Conservation (phyloP, 2,329 filamentous ascomycete species). For the Aspergillus pseudoglaucus region DNA sequence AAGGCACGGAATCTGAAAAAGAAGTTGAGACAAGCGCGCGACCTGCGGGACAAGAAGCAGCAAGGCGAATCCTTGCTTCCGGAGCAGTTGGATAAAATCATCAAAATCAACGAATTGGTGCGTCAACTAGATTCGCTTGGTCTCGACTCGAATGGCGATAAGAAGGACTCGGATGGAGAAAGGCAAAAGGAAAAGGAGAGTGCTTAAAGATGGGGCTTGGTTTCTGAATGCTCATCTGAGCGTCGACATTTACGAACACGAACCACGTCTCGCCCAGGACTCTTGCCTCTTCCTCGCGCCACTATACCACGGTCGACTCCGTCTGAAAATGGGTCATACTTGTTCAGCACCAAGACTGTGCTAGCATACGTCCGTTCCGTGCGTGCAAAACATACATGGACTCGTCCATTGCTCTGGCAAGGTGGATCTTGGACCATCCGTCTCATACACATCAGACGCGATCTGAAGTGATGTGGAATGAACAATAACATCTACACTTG, state of each 20-base stretch:
- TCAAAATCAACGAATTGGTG: slow-evolving; percentile 91
- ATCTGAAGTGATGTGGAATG: no score
- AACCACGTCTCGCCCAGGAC: not conserved
- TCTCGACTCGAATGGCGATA: slow-evolving; percentile 72
- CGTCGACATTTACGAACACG: not conserved
- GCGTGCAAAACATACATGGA: no score
- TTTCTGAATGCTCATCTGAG: not conserved
- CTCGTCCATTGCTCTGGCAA: no score
- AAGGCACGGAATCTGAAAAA: slow-evolving; percentile 87
- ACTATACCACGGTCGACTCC: no score
- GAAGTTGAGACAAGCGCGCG: slow-evolving; percentile 88
- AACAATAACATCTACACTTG: no score
- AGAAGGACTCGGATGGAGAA: slow-evolving; percentile 31
- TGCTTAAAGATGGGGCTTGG: not conserved
- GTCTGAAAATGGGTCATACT: not conserved
- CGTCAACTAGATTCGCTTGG: slow-evolving; percentile 79
- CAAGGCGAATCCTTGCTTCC: slow-evolving; percentile 75
- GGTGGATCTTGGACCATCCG: no score
- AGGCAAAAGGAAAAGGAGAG: slow-evolving; percentile 9
- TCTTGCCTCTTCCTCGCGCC: not conserved
- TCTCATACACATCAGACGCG: no score
- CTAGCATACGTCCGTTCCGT: no score
- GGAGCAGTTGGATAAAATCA: slow-evolving; percentile 95
- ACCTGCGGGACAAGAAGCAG: slow-evolving; percentile 86
- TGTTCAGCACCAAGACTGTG: not conserved